phyloP scores from a whole-genome alignment of 495 filamentous ascomycete species.

The Aspergillus leporis region DNA sequence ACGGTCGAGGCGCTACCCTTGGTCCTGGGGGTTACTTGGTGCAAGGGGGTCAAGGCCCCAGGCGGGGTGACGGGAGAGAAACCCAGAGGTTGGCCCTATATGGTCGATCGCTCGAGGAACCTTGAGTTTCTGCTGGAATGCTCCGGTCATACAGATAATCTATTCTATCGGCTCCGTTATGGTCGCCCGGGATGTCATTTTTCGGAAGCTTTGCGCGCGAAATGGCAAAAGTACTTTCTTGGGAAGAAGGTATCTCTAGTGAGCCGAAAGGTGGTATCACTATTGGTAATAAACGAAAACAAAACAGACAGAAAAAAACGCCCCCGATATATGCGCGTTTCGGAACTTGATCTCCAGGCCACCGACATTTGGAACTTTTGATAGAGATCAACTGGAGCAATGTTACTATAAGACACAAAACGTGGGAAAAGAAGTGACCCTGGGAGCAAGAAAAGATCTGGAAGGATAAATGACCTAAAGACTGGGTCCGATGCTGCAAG shows the following conservation, averaged over 20 bases:
- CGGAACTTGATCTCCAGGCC: not conserved
- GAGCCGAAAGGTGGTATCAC: not conserved
- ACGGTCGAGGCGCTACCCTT: not conserved
- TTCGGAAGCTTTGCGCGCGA: conserved; percentile 17
- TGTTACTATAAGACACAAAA: conserved; percentile 4
- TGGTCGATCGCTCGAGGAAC: conserved; percentile 10
- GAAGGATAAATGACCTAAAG: conserved; percentile 6
- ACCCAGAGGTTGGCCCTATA: conserved; percentile 1
- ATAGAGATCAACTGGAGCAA: not conserved
- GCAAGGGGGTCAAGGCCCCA: conserved; percentile 12
- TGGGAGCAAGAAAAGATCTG: not conserved
- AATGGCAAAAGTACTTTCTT: conserved; percentile 11
- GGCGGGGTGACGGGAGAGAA: conserved; percentile 3
- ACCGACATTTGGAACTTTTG: conserved; percentile 6
- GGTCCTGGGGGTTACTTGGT: not conserved
- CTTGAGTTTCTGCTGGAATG: conserved; percentile 6
- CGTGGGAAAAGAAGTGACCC: not conserved
- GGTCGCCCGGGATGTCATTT: conserved; percentile 17
- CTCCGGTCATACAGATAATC: conserved; percentile 2
- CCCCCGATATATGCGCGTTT: too few relatives aligned
- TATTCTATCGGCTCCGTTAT: conserved; percentile 6
- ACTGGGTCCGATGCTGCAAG: conserved; percentile 7
- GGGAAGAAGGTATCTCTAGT: not conserved
- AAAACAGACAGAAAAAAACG: not conserved
- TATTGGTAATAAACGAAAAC: not conserved